Conservation (phyloP, 2,329 filamentous ascomycete species). For the Lizonia empirigonia region DNA sequence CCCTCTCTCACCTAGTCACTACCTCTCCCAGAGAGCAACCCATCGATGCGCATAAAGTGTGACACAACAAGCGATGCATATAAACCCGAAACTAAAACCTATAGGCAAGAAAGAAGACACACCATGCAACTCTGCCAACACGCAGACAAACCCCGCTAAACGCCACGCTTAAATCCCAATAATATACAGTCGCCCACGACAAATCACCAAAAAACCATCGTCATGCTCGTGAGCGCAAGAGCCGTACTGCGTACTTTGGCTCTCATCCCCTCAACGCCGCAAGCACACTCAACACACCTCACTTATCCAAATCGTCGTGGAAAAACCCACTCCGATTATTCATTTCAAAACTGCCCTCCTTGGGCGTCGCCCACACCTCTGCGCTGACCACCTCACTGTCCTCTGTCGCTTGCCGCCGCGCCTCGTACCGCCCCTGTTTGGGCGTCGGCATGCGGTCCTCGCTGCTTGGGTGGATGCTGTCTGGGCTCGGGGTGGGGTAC, state of each 20-base stretch:
- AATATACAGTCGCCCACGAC: not conserved
- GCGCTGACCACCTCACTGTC: slow-evolving; percentile 35
- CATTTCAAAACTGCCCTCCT: slow-evolving; percentile 39
- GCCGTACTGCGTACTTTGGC: slow-evolving; percentile 14
- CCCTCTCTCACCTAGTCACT: not conserved
- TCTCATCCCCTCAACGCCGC: not conserved
- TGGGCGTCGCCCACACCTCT: slow-evolving; percentile 45
- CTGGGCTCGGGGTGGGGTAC: slow-evolving; percentile 45
- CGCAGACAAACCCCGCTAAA: not conserved
- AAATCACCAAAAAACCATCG: not conserved
- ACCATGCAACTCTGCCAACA: not conserved
- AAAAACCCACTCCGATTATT: slow-evolving; percentile 32
- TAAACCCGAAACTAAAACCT: not conserved
- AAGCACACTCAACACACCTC: too few species aligned
- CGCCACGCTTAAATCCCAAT: slow-evolving; percentile 9
- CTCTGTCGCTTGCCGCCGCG: not conserved
- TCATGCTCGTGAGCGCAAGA: not conserved
- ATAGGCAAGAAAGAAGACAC: not conserved
- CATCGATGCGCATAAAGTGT: not conserved
- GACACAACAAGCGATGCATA: not conserved
- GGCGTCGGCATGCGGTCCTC: slow-evolving; percentile 39
- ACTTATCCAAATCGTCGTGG: not conserved
- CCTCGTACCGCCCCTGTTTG: slow-evolving; percentile 21
- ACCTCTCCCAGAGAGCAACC: not conserved
- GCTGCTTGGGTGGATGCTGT: slow-evolving; percentile 23